A percentile compares a stretch with the other conserved stretches of the same genome.
phyloP scores from a whole-genome alignment of 2,329 filamentous ascomycete genomes.

The Exophiala sideris region DNA sequence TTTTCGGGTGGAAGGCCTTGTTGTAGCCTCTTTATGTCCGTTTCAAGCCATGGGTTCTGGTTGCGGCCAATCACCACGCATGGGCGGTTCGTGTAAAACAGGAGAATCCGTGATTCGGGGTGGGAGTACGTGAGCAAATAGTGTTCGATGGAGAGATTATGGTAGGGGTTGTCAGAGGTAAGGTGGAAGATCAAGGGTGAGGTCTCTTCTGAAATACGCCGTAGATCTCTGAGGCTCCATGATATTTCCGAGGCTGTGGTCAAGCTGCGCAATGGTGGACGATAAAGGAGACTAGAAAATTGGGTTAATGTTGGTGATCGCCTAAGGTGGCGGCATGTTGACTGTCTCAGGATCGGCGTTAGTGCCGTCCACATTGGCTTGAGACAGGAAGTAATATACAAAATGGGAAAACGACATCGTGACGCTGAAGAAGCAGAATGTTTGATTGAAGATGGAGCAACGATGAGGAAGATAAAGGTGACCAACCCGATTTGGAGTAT shows the following conservation, averaged over 20 bases:
- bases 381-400: not conserved
- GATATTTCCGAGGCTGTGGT: not conserved
- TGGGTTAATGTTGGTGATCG: not conserved
- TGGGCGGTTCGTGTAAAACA: conserved; percentile 83
- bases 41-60: conserved; percentile 95
- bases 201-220: conserved; percentile 12
- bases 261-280: not conserved
- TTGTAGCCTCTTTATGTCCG: conserved; percentile 65
- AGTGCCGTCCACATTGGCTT: conserved; percentile 18
- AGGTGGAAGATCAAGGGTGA: conserved; percentile 68
- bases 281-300: not conserved
- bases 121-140: conserved; percentile 74
- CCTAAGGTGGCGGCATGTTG: conserved; percentile 2
- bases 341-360: conserved; percentile 6
- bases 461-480: too few relatives aligned
- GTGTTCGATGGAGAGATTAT: conserved; percentile 94
- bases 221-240: conserved; percentile 18
- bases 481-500: too few relatives aligned
- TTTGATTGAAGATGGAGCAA: not conserved
- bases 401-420: too few relatives aligned
- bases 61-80: conserved; percentile 91
- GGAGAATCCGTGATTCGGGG: conserved; percentile 70
- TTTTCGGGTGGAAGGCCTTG: conserved; percentile 33
- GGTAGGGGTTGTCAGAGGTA: conserved; percentile 67
- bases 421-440: not conserved